Base-by-base conservation (phyloP, 1,139 yeast genomes). In the Pichia sp. region DNA sequence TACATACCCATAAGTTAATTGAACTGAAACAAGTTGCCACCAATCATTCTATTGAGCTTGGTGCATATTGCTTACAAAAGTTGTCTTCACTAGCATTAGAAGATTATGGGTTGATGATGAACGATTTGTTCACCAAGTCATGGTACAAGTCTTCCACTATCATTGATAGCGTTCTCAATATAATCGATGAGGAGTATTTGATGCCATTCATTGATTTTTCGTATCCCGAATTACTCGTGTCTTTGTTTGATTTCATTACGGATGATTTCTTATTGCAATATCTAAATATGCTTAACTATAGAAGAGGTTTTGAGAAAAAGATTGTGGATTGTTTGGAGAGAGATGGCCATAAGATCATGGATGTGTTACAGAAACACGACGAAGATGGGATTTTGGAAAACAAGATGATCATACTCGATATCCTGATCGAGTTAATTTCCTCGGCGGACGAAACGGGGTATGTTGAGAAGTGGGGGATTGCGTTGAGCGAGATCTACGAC, bases 361-460 rank as follows among this genome's bases (percentile, higher is more conserved):
- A 54, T 16, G 38, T 51, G 13, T 49, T 56, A 36, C 56, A 59
- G 5, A 52, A 56, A 45, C 62, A 60, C 45, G 51, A 55, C 34
- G 58, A 58, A 34, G 60, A 58, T 41, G 55, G 55, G 5, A 13
- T 42, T 47, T 75, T 71, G 55, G 75, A 50, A 26, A 52, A 46
- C 62, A 74, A 84, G 69, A 78, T 86, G 76, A 72, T 78, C 69
- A 74, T 87, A 59, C 74, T 92, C 70, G 97, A 90, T 66, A 81
- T 82, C 61, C 76, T 92, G 61, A 80, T 85, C 64, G 89, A 85
- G 57, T 73, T 89, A 55, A 81, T 85, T 34, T 81, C 84, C 30
- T 79, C 81, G 64, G 74, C 67, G 11, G 78, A 79, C 1, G 73
- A 79, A 57, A 78, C 75, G 13, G 78, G 77, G 44, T 76, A 81